Evolutionary conservation across 2,329 filamentous ascomycete genomes (phyloP).

Genomic region (Onygena corvina): DNA sequence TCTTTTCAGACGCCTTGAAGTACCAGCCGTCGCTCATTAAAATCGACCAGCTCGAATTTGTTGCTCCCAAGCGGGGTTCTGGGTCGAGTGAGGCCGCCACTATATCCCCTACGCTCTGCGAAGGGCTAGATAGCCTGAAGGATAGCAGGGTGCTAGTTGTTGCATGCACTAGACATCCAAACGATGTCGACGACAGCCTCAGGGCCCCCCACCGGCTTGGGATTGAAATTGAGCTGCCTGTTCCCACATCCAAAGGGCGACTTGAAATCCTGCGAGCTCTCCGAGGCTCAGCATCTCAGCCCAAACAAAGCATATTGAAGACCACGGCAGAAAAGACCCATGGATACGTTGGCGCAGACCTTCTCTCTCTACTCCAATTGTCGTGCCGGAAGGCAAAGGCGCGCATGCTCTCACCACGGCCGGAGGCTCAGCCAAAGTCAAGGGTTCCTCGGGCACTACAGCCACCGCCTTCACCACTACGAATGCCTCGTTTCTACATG

Average conservation of each 20-base stretch:
- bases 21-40: conserved; percentile 65
- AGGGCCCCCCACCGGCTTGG: conserved; percentile 54
- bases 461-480: no score
- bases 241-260: conserved; percentile 60
- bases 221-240: conserved; percentile 58
- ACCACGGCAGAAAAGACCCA: conserved; percentile 64
- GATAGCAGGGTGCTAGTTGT: conserved; percentile 56
- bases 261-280: conserved; percentile 61
- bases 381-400: conserved; percentile 36
- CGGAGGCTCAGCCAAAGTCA: no score
- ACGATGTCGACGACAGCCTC: conserved; percentile 59
- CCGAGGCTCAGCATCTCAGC: conserved; percentile 36
- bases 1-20: conserved; percentile 56
- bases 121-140: conserved; percentile 27
- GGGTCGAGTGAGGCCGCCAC: conserved; percentile 25
- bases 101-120: conserved; percentile 32
- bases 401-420: conserved; percentile 15
- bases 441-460: no score
- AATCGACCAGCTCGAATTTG: conserved; percentile 62
- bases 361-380: conserved; percentile 51
- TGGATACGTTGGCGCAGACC: conserved; percentile 71
- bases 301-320: conserved; percentile 43
- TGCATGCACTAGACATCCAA: conserved; percentile 60
- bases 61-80: conserved; percentile 50
- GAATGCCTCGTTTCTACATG: no score